phyloP scores from a whole-genome alignment of 2,329 filamentous ascomycete genomes.

The Arthrobotrys pseudoclavata region DNA sequence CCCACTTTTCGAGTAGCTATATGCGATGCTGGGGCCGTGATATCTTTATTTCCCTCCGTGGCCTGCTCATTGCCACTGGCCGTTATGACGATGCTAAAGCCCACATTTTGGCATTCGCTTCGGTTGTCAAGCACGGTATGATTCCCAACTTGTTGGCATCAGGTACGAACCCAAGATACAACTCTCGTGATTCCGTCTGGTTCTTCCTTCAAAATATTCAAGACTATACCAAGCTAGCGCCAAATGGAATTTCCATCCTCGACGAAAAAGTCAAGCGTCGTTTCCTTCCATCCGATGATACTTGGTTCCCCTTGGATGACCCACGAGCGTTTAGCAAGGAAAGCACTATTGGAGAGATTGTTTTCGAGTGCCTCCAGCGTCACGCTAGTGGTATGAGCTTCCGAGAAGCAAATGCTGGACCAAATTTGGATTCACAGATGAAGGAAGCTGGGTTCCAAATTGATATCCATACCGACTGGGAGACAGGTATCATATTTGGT shows the following conservation, averaged over 20 bases:
- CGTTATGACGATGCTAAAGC: conserved; percentile 90
- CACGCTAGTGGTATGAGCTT: conserved; percentile 93
- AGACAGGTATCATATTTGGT: conserved; percentile 89
- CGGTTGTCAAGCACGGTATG: conserved; percentile 97
- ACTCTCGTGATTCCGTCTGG: conserved; percentile 96
- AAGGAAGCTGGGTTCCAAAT: conserved; percentile 81
- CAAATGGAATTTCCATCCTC: conserved; percentile 80
- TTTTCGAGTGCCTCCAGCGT: conserved; percentile 92
- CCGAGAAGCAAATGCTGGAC: conserved; percentile 92
- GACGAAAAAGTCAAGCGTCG: conserved; percentile 83
- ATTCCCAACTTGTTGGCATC: conserved; percentile 93
- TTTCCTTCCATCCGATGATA: conserved; percentile 95
- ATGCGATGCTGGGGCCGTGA: conserved; percentile 97
- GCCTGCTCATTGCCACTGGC: conserved; percentile 90
- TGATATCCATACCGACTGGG: conserved; percentile 90
- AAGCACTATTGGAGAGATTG: conserved; percentile 86
- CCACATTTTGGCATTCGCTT: conserved; percentile 94
- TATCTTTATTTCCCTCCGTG: conserved; percentile 94
- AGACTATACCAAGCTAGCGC: conserved; percentile 86
- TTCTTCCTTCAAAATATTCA: conserved; percentile 97
- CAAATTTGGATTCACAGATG: conserved; percentile 92
- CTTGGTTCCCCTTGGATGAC: conserved; percentile 88
- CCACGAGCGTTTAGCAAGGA: conserved; percentile 84
- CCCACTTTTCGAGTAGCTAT: conserved; percentile 94
- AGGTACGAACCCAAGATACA: conserved; percentile 89